Evolutionary conservation across 257 asterid species (phyloP).

Genomic region (Ballota nigra): DNA sequence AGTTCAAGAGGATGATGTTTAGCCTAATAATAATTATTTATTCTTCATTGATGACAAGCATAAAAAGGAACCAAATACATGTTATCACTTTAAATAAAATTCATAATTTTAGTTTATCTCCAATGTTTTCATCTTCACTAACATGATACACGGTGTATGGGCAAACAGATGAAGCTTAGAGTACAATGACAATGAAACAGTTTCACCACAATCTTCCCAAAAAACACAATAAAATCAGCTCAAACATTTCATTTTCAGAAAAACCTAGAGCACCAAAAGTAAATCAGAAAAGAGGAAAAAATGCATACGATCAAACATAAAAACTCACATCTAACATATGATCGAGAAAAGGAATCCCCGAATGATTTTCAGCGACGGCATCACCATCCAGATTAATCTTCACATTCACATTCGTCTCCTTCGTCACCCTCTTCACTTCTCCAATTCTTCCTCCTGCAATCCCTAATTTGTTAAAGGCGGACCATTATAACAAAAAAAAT

Average conservation of each 20-base stretch:
- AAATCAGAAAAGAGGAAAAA: background rate
- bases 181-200: background rate
- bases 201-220: background rate
- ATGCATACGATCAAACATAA: background rate
- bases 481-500: background rate
- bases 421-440: constrained; percentile 89
- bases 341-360: constrained; percentile 93
- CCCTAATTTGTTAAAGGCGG: background rate
- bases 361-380: constrained; percentile 70
- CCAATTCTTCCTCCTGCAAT: constrained; percentile 60
- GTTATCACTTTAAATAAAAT: background rate
- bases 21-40: background rate
- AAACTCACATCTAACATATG: constrained; percentile 92
- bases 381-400: constrained; percentile 86
- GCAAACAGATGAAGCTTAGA: constrained; percentile 4
- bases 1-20: background rate
- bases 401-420: constrained; percentile 84
- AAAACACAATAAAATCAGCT: background rate
- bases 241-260: background rate
- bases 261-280: background rate
- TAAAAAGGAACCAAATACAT: background rate
- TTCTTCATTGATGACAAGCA: background rate
- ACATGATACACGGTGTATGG: background rate
- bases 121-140: background rate
- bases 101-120: background rate